Evolutionary conservation across 1,284 basidiomycete species (phyloP).

Genomic region (Apiotrichum siamense): DNA sequence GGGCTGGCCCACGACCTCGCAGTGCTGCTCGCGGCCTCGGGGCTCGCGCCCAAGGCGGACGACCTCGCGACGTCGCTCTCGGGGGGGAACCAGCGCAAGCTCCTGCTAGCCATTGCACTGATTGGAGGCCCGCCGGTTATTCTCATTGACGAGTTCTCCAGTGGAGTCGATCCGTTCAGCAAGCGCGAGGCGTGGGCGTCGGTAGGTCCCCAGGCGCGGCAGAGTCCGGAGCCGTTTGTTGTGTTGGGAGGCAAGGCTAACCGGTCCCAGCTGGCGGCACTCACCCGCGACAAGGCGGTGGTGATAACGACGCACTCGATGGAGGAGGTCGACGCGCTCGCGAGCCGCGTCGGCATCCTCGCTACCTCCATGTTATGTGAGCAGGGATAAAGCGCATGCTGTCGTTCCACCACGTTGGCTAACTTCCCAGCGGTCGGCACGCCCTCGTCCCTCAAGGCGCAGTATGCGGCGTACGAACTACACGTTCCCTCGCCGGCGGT

Average conservation of each 20-base stretch:
- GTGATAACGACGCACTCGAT: constrained; percentile 60
- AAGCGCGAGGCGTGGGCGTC: constrained; percentile 77
- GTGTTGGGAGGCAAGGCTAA: not conserved
- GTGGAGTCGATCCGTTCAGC: constrained; percentile 73
- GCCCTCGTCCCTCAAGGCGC: constrained; percentile 57
- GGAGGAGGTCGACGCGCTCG: constrained; percentile 73
- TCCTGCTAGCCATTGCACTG: constrained; percentile 68
- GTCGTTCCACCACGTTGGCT: not conserved
- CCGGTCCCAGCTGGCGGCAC: constrained; percentile 56
- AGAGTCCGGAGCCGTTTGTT: not conserved
- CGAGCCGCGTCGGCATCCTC: constrained; percentile 65
- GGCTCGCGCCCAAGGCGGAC: constrained; percentile 59
- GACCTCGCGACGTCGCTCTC: constrained; percentile 65
- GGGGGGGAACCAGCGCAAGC: constrained; percentile 73
- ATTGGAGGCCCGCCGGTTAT: constrained; percentile 73
- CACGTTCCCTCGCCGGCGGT: constrained; percentile 64
- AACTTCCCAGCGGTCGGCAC: constrained; percentile 54
- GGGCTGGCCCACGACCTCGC: constrained; percentile 57
- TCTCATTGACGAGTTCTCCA: constrained; percentile 75
- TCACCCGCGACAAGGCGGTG: constrained; percentile 33
- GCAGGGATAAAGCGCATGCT: constrained; percentile 22
- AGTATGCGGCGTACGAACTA: constrained; percentile 68
- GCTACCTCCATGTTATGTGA: constrained; percentile 61
- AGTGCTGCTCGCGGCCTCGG: constrained; percentile 57
- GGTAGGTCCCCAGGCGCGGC: too few species aligned